These are phyloP conservation scores for Lachancea sp. DNA, from an alignment of 805 yeast genomes.

Conservation along the genomic window DNA sequence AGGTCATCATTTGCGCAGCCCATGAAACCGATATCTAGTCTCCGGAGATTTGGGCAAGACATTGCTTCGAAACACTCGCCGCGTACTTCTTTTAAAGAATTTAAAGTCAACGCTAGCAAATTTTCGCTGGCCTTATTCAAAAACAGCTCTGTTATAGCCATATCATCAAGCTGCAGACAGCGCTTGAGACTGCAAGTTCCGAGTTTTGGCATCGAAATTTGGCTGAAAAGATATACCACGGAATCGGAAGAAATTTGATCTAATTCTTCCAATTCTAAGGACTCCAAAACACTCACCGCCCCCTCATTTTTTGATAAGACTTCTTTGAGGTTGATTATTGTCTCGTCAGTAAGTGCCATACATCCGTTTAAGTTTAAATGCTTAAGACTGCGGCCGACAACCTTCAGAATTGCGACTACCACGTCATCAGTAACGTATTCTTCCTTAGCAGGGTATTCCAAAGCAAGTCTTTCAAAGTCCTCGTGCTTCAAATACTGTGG, in stretches of 20 bases:
- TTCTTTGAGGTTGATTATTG: conserved; percentile 49
- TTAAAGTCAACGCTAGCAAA: conserved; percentile 62
- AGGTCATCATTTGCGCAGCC: conserved; percentile 65
- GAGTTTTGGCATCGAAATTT: conserved; percentile 47
- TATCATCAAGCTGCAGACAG: conserved; percentile 60
- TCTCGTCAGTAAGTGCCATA: conserved; percentile 58
- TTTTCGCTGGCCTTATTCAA: conserved; percentile 54
- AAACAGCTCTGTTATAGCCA: conserved; percentile 52
- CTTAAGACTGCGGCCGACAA: conserved; percentile 55
- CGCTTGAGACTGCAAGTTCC: conserved; percentile 55
- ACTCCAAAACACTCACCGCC: conserved; percentile 36
- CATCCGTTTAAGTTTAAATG: conserved; percentile 68
- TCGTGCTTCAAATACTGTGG: conserved; percentile 51
- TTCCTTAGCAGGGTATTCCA: conserved; percentile 62
- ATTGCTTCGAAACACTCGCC: conserved; percentile 44
- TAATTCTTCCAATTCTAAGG: conserved; percentile 51
- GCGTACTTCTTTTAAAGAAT: conserved; percentile 60
- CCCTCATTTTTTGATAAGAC: conserved; percentile 44
- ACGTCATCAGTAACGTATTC: conserved; percentile 64
- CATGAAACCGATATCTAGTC: conserved; percentile 74
- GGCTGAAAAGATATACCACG: conserved; percentile 48
- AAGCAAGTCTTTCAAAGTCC: conserved; percentile 47
- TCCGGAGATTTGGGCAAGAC: conserved; percentile 54
- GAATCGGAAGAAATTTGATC: conserved; percentile 69
- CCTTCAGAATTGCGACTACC: conserved; percentile 51